Percentiles rank a stretch among this genome's conserved stretches.
These are phyloP conservation scores for Colletotrichum destructivum DNA, from an alignment of 2,329 filamentous ascomycete genomes.

Conservation along the genomic window DNA sequence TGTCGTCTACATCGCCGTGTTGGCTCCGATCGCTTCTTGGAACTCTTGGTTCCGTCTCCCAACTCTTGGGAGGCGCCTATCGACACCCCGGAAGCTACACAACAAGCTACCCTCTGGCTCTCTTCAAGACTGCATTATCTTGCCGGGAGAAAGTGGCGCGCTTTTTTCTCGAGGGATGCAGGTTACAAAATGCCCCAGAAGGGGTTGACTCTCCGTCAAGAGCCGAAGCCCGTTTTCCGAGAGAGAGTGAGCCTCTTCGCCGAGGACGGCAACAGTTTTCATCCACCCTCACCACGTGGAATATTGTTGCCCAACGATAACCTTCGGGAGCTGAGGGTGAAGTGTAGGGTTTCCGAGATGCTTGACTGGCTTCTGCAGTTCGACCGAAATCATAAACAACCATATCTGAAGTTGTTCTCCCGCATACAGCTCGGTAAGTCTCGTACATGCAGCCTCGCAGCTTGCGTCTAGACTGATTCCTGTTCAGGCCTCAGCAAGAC, in stretches of 20 bases:
- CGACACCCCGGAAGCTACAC: not conserved
- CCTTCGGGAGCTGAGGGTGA: conserved; percentile 45
- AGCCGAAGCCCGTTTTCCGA: conserved; percentile 49
- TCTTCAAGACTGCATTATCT: conserved; percentile 57
- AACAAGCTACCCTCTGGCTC: conserved; percentile 57
- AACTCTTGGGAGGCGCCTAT: conserved; percentile 52
- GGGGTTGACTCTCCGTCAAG: conserved; percentile 48
- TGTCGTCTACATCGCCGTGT: conserved; percentile 70
- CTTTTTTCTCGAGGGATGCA: conserved; percentile 60
- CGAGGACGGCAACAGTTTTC: conserved; percentile 63
- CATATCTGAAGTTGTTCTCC: conserved; percentile 71
- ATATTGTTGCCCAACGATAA: not conserved
- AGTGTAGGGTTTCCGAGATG: conserved; percentile 49
- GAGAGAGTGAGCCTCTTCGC: conserved; percentile 63
- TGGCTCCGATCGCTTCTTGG: conserved; percentile 71
- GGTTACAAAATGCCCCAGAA: conserved; percentile 50
- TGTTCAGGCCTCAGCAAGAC: conserved; percentile 68
- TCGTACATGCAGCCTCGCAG: no score
- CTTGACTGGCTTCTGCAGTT: conserved; percentile 68
- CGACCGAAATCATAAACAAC: conserved; percentile 60
- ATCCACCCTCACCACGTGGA: conserved; percentile 43
- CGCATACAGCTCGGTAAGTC: conserved; percentile 67
- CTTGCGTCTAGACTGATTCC: conserved; percentile 15
- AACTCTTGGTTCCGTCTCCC: conserved; percentile 66
- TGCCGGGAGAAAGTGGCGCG: conserved; percentile 62